Conservation (phyloP, 176 grass and related monocot genomes). For the Saccharum spontaneum region DNA sequence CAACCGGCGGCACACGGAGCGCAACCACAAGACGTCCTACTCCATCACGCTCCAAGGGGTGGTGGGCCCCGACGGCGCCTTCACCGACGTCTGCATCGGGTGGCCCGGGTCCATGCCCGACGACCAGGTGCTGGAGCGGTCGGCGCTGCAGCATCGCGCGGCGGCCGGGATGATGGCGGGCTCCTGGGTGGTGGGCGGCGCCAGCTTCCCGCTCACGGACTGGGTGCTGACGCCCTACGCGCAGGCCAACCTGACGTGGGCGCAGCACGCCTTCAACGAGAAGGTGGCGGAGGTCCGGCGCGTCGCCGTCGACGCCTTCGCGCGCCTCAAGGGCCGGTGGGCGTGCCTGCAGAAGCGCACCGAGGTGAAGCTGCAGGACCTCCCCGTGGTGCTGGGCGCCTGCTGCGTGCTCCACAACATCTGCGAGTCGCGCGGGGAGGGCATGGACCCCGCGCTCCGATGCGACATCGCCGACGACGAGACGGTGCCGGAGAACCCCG, state of each 20-base stretch:
- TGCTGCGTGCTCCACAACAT: conserved; percentile 81
- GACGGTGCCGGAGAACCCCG: conserved; percentile 32
- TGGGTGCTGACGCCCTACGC: conserved; percentile 64
- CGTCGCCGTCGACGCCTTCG: conserved; percentile 50
- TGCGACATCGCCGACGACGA: conserved; percentile 45
- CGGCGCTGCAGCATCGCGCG: conserved; percentile 60
- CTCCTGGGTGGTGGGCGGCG: conserved; percentile 56
- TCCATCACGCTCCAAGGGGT: conserved; percentile 69
- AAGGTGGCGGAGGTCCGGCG: conserved; percentile 52
- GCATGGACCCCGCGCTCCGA: conserved; percentile 32
- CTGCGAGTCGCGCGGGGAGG: conserved; percentile 51
- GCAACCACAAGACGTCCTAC: conserved; percentile 66
- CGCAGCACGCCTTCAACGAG: conserved; percentile 79
- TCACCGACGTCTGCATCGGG: conserved; percentile 74
- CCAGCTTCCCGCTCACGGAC: conserved; percentile 55
- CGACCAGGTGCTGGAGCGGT: conserved; percentile 62
- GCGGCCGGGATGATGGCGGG: conserved; percentile 49
- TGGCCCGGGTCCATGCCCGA: conserved; percentile 65
- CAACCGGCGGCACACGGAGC: conserved; percentile 65
- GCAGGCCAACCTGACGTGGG: conserved; percentile 63
- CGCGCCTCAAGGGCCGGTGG: conserved; percentile 51
- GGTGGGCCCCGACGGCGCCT: conserved; percentile 56
- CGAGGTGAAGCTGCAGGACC: conserved; percentile 71
- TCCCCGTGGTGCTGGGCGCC: conserved; percentile 62
- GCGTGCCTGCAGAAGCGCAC: conserved; percentile 70